phyloP scores from a whole-genome alignment of 352 stramenopile species.

The Blastocystis sp. region DNA sequence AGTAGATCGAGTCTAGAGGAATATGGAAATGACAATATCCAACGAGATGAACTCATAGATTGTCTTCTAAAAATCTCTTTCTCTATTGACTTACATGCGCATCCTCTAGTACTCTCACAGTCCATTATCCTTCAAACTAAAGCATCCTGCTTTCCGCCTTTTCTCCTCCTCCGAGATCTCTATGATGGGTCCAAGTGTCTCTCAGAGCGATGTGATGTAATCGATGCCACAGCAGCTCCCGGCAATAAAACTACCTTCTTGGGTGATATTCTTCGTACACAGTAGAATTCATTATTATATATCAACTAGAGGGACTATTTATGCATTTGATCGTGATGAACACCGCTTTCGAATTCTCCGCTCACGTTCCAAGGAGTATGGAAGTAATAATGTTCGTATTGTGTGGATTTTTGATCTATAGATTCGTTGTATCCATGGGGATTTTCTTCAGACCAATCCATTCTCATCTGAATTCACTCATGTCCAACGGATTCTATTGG shows the following conservation, averaged over 20 bases:
- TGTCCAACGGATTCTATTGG: slow-evolving; percentile 79
- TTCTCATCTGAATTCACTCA: slow-evolving; percentile 75
- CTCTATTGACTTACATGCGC: slow-evolving; percentile 81
- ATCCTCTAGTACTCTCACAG: slow-evolving; percentile 78
- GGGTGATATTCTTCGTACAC: slow-evolving; percentile 64
- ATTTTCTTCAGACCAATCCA: slow-evolving; percentile 80
- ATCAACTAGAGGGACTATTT: slow-evolving; percentile 73
- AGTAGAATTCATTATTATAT: neutral
- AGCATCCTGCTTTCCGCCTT: slow-evolving; percentile 82
- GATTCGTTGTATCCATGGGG: slow-evolving; percentile 71
- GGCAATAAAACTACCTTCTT: slow-evolving; percentile 84
- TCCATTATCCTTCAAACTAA: slow-evolving; percentile 83
- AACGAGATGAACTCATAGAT: slow-evolving; percentile 74
- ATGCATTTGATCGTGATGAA: slow-evolving; percentile 80
- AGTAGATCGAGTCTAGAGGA: neutral
- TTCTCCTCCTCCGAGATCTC: slow-evolving; percentile 79
- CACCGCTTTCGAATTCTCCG: slow-evolving; percentile 79
- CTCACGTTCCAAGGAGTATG: slow-evolving; percentile 76
- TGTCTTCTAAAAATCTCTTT: slow-evolving; percentile 79
- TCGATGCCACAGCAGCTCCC: slow-evolving; percentile 81
- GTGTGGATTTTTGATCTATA: slow-evolving; percentile 70
- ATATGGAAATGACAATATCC: neutral
- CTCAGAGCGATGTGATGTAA: slow-evolving; percentile 75
- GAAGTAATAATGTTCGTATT: slow-evolving; percentile 75
- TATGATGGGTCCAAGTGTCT: neutral